Conservation (phyloP, 2,329 filamentous ascomycete species). For the Epichloe sibirici region DNA sequence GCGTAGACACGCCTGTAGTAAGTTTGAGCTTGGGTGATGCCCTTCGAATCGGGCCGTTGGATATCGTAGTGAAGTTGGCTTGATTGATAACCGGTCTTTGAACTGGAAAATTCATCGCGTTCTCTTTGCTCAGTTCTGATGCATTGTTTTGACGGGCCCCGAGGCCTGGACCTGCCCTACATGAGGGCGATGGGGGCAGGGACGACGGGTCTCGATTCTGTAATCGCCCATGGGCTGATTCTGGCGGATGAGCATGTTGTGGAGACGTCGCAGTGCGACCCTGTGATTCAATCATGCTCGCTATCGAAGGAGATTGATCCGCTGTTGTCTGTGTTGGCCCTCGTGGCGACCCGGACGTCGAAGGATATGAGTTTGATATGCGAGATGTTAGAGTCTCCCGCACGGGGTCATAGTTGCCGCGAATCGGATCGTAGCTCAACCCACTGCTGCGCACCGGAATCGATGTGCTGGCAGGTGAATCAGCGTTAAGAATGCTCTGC, state of each 20-base stretch:
- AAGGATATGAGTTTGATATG: constrained; percentile 33
- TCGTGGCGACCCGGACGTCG: constrained; percentile 39
- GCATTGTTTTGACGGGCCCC: constrained; percentile 17
- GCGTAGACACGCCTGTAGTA: constrained; percentile 28
- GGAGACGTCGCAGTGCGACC: constrained; percentile 19
- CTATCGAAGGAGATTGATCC: constrained; percentile 66
- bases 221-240: constrained; percentile 18
- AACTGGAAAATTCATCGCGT: constrained; percentile 12
- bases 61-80: constrained; percentile 29
- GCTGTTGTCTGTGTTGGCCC: constrained; percentile 20
- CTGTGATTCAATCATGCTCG: constrained; percentile 64
- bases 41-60: constrained; percentile 31
- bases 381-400: constrained; percentile 47
- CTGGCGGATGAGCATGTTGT: constrained; percentile 16
- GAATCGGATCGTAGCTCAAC: constrained; percentile 81
- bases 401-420: constrained; percentile 58
- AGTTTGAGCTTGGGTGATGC: constrained; percentile 36
- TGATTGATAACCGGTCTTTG: constrained; percentile 24
- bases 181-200: constrained; percentile 31
- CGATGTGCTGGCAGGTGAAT: constrained; percentile 25
- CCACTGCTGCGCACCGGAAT: constrained; percentile 52
- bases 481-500: constrained; percentile 44
- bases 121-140: constrained; percentile 27
- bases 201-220: constrained; percentile 24
- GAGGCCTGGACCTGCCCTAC: constrained; percentile 21